phyloP scores from a whole-genome alignment of 1,284 basidiomycete species.

The Baeospora myosura region DNA sequence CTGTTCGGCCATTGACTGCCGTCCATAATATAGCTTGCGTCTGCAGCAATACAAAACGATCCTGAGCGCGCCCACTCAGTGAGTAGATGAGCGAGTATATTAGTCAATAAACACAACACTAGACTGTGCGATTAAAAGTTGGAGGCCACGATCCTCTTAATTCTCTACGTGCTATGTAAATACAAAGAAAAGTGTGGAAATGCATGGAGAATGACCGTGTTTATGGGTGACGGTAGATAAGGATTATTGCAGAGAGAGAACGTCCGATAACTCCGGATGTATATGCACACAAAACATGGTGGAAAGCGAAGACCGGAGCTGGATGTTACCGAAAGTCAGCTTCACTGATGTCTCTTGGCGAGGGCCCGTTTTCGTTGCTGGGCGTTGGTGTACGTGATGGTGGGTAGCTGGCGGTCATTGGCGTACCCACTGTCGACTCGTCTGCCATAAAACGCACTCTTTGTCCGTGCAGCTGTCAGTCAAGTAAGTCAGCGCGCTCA shows the following conservation, averaged over 20 bases:
- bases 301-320: constrained; percentile 1
- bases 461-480: constrained; percentile 67
- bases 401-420: constrained; percentile 49
- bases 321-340: constrained; percentile 20
- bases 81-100: constrained; percentile 24
- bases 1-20: constrained; percentile 3
- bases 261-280: no score
- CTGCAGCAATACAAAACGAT: constrained; percentile 61
- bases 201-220: no score
- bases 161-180: no score
- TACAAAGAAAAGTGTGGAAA: no score
- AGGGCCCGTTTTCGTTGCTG: constrained; percentile 13
- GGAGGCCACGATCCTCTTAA: no score
- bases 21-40: constrained; percentile 45
- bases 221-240: no score
- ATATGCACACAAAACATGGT: not conserved
- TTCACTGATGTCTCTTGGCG: constrained; percentile 17
- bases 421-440: constrained; percentile 58
- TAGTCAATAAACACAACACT: no score
- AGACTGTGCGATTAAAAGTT: no score
- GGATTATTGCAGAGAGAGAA: no score
- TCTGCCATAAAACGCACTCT: constrained; percentile 67
- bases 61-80: constrained; percentile 16
- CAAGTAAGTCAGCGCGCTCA: not conserved
- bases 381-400: constrained; percentile 27